Evolutionary conservation across 2,329 filamentous ascomycete species (phyloP).

Genomic region (Xylaria sp.): DNA sequence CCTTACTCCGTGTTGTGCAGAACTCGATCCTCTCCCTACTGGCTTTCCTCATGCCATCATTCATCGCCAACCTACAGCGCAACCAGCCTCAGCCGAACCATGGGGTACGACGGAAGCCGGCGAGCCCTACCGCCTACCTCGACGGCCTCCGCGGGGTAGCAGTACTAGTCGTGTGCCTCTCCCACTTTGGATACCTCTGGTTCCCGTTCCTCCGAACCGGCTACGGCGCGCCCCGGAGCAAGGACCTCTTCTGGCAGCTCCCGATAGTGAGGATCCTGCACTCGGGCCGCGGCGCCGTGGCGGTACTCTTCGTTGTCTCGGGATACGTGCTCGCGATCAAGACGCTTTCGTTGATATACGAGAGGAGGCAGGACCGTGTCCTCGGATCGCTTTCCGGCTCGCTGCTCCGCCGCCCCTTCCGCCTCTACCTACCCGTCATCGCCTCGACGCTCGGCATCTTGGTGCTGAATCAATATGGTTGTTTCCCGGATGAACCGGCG

Average conservation of each 20-base stretch:
- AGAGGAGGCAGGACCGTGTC: slow-evolving; percentile 12
- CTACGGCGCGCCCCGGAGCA: neutral
- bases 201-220: slow-evolving; percentile 8
- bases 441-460: slow-evolving; percentile 26
- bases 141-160: slow-evolving; percentile 6
- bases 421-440: slow-evolving; percentile 37
- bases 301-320: slow-evolving; percentile 42
- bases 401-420: slow-evolving; percentile 35
- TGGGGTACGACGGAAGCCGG: neutral
- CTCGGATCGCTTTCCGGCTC: slow-evolving; percentile 25
- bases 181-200: slow-evolving; percentile 8
- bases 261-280: slow-evolving; percentile 37
- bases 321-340: slow-evolving; percentile 40
- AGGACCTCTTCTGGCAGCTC: slow-evolving; percentile 25
- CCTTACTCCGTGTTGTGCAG: neutral
- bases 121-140: slow-evolving; percentile 1
- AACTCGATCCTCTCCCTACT: neutral
- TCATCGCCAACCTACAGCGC: neutral
- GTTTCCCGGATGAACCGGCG: neutral
- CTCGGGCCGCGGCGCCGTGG: slow-evolving; percentile 36
- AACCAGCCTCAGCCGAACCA: neutral
- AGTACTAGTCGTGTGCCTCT: slow-evolving; percentile 6
- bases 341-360: slow-evolving; percentile 31
- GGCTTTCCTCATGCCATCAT: slow-evolving; percentile 2
- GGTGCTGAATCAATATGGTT: slow-evolving; percentile 3